Evolutionary conservation across 495 filamentous ascomycete genomes (phyloP), one percentile per base, ranked within the genome.

Genomic region (Penicillium angulare): DNA sequence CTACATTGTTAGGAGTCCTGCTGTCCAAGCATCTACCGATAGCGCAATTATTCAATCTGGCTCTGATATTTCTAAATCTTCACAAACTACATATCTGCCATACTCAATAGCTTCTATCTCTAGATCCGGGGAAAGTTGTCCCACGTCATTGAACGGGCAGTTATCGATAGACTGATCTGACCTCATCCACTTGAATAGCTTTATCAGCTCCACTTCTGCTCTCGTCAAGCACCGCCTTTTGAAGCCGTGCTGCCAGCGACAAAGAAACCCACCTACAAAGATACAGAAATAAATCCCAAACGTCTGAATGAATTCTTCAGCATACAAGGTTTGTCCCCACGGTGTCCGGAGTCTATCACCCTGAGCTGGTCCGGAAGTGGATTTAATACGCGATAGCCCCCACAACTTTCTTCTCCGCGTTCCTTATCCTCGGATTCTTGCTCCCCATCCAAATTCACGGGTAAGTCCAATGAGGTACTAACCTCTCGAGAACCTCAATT

Each of bases 121-220:
- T 24, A 41, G 38, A 20, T 41, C 12, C 12, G 7, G 6, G 8
- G 21, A 41, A 41, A n/a, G n/a, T n/a, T 24, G 12, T 41, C 38
- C 13, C 20, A 44, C 41, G 41, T 44, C 41, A 44, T 44, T 44
- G 2, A 17, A 9, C 41, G 41, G 41, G 38, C 10, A 41, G 9
- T 24, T 41, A 41, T 41, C 41, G 41, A 17, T 31, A 29, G 17
- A 22, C 22, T 3, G 33, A 35, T 35, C 15, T 16, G n/a, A n/a
- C n/a, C 26, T 12, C 6, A 47, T 34, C 29, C 15, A 23, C n/a
- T n/a, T n/a, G n/a, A n/a, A n/a, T 5, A 32, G 18, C 33, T 36
- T 48, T 48, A 48, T 48, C 45, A 26, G 32, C 45, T 48, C 45
- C 45, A 48, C 45, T 38, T 18, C n/a, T 26, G 39, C 7, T 13